A percentile compares a stretch with the other conserved stretches of the same genome.
Evolutionary conservation across 2,329 filamentous ascomycete genomes (phyloP).

Genomic region (Ilyonectria destructans): DNA sequence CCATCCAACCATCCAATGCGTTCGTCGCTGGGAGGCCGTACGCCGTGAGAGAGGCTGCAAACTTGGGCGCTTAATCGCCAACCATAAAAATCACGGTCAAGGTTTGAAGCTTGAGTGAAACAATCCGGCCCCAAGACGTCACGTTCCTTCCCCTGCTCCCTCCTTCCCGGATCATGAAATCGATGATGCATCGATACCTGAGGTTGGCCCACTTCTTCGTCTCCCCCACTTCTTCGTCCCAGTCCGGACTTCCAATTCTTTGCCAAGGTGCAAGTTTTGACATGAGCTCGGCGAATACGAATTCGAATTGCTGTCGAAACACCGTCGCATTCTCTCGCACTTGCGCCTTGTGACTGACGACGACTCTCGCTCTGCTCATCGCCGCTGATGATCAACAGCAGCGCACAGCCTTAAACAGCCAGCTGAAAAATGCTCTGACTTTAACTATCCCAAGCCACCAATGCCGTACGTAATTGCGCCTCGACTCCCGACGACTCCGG

Average conservation of each 20-base stretch:
- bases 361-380: neutral
- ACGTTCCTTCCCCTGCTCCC: neutral
- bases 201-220: slow-evolving; percentile 6
- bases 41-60: neutral
- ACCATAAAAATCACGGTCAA: neutral
- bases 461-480: slow-evolving; percentile 3
- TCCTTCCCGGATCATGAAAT: neutral
- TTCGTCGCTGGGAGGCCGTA: neutral
- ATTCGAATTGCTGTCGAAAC: neutral
- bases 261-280: neutral
- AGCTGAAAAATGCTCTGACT: slow-evolving; percentile 35
- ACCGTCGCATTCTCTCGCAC: neutral
- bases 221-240: no score
- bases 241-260: neutral
- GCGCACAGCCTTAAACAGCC: slow-evolving; percentile 43
- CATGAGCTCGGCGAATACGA: neutral
- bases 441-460: slow-evolving; percentile 23
- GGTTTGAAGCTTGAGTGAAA: neutral
- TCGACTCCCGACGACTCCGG: slow-evolving; percentile 6
- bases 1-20: slow-evolving; percentile 17
- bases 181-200: slow-evolving; percentile 15
- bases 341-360: slow-evolving; percentile 24
- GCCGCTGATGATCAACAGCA: neutral
- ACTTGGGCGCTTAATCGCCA: neutral
- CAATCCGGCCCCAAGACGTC: neutral